Percentiles rank a stretch among this genome's conserved stretches.
These are phyloP conservation scores for Dysphania ambrosioides DNA, from an alignment of 148 eudicot genomes.

Conservation along the genomic window DNA sequence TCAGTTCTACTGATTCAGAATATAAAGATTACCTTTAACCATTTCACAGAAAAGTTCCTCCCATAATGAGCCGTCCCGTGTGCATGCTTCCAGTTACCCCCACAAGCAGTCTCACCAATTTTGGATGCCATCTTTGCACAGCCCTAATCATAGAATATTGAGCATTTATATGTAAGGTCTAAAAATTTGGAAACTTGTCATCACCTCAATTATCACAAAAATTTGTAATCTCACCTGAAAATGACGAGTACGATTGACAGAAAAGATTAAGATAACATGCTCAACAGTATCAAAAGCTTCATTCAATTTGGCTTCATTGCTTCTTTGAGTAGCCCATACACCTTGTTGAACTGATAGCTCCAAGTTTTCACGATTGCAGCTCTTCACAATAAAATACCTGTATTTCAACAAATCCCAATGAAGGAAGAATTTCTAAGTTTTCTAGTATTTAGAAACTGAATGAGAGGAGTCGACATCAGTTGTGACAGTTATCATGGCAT, in stretches of 20 bases:
- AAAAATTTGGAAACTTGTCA: constrained; percentile 13
- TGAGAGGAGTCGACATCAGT: background rate
- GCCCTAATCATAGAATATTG: constrained; percentile 52
- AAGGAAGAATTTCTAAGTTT: constrained; percentile 24
- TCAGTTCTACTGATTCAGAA: background rate
- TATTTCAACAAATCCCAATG: constrained; percentile 23
- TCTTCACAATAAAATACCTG: constrained; percentile 98
- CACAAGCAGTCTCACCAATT: constrained; percentile 82
- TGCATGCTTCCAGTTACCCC: constrained; percentile 98
- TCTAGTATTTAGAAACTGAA: background rate
- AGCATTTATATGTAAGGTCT: constrained; percentile 3
- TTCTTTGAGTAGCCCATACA: constrained; percentile 99
- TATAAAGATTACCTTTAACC: constrained; percentile 75
- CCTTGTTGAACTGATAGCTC: constrained; percentile 99
- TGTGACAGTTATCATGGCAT: background rate
- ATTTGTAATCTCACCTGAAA: constrained; percentile 65
- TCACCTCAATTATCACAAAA: constrained; percentile 12
- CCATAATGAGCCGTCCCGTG: constrained; percentile 99
- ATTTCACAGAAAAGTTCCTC: constrained; percentile 87
- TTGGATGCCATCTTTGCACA: constrained; percentile 96
- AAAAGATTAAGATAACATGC: constrained; percentile 87
- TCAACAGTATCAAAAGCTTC: constrained; percentile 98
- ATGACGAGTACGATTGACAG: constrained; percentile 93
- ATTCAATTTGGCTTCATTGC: constrained; percentile 95
- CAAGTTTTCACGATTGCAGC: constrained; percentile 94